These are phyloP conservation scores for Lophiotrema nucula DNA, from an alignment of 495 filamentous ascomycete genomes.

Conservation along the genomic window DNA sequence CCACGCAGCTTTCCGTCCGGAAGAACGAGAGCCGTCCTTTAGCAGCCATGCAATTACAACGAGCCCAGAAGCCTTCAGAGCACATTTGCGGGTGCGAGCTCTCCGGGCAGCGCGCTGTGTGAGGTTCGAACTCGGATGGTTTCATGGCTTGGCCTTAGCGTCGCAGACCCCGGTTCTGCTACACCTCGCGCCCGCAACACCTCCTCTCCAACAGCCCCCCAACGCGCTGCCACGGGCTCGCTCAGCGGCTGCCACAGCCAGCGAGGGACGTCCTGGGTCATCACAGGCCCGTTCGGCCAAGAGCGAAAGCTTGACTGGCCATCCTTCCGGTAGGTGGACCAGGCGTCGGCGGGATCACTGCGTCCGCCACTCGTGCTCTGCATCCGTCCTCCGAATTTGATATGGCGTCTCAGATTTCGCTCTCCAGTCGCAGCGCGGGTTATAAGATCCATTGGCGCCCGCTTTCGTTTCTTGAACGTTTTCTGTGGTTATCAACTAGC, in stretches of 20 bases:
- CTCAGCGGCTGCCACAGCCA: constrained; percentile 21
- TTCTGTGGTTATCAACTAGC: constrained; percentile 32
- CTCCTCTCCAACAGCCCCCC: constrained; percentile 9
- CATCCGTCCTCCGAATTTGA: constrained; percentile 34
- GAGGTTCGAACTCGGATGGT: constrained; percentile 20
- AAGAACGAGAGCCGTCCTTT: constrained; percentile 3
- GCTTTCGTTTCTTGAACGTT: constrained; percentile 29
- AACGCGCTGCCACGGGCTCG: background rate
- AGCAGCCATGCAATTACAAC: constrained; percentile 15
- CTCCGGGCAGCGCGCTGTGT: constrained; percentile 13
- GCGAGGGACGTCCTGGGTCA: constrained; percentile 3
- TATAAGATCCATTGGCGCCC: constrained; percentile 36
- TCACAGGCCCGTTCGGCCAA: constrained; percentile 19
- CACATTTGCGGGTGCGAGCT: constrained; percentile 14
- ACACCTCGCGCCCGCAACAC: constrained; percentile 26
- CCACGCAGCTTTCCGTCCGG: constrained; percentile 10
- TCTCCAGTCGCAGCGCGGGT: constrained; percentile 25
- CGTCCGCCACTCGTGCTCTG: constrained; percentile 20
- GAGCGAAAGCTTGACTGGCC: constrained; percentile 27
- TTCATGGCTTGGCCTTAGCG: constrained; percentile 28
- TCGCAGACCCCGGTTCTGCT: constrained; percentile 34
- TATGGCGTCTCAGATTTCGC: constrained; percentile 35
- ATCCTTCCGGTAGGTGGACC: constrained; percentile 24
- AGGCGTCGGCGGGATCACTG: constrained; percentile 31
- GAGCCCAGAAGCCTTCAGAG: background rate